Evolutionary conservation across 2,329 filamentous ascomycete genomes (phyloP), one percentile per base, ranked within the genome.

Genomic region (Cercospora beticola): DNA sequence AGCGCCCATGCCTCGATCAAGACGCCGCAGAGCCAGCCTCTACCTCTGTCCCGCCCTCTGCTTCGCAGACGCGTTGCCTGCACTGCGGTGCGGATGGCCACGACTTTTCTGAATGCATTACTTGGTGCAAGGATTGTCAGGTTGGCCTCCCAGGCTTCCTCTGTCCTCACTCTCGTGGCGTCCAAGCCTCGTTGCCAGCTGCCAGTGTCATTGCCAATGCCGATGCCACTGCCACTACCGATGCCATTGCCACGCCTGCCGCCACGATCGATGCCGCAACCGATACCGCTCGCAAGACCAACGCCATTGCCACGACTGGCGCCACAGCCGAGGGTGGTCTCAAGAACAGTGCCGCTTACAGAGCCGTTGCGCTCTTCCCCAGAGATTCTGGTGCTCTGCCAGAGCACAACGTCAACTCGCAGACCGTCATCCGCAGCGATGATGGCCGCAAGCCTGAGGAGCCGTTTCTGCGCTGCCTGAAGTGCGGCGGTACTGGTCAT

Each of bases 61-160:
- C 23, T 26, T 26, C 61, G 16, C 9, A 40, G 30, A 40, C 18
- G 43, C 43, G 21, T 26, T 68, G 66, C 46, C 58, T 65, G 30
- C 62, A 68, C 57, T 68, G 66, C 33, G 40, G 54, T 23, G 52
- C n/a, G 4, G 26, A 18, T 14, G 62, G 26, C 6, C 66, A 68
- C 36, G 58, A 62, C n/a, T 65, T 46, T 40, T 43, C 57, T 4
- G 16, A 26, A 23, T 68, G 66, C 52, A 7, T 28, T 5, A 46
- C 10, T n/a, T 33, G 30, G 30, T 68, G 66, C 57, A 36, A 57
- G 62, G 30, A 68, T 8, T 68, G 66, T 14, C 46, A 31, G 56
- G 49, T 30, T 16, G 26, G 36, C n/a, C 66, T 60, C 40, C 61
- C 62, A 16, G 26, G 56, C 9, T 8, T 43, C 23, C 56, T 46